phyloP scores from a whole-genome alignment of 805 yeast genomes.

The Nakazawaea peltata region DNA sequence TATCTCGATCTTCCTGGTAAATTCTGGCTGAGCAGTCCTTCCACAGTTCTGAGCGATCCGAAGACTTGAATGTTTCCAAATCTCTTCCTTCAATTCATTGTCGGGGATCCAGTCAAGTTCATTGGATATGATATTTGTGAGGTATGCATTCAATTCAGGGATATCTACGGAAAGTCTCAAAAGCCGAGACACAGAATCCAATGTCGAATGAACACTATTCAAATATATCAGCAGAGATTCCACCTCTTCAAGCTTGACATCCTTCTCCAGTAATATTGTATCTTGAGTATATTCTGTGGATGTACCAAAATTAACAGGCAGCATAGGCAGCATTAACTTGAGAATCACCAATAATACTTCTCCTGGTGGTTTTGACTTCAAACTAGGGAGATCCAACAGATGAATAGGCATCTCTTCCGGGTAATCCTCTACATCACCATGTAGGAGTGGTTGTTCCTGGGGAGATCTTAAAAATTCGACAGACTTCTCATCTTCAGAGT shows the following conservation, averaged over 20 bases:
- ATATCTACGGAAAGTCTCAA: background rate
- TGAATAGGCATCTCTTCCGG: slow-evolving; percentile 31
- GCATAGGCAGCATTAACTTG: slow-evolving; percentile 38
- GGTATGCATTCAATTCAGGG: slow-evolving; percentile 26
- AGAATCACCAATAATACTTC: slow-evolving; percentile 36
- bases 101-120: slow-evolving; percentile 38
- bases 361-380: slow-evolving; percentile 38
- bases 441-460: too few relatives aligned
- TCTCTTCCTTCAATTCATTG: slow-evolving; percentile 24
- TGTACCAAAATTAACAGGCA: slow-evolving; percentile 42
- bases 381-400: slow-evolving; percentile 50
- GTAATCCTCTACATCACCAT: background rate
- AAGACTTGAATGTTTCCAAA: slow-evolving; percentile 50
- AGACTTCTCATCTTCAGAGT: too few relatives aligned
- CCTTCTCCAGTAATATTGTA: slow-evolving; percentile 24
- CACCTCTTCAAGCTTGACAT: slow-evolving; percentile 20
- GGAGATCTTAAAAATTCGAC: too few relatives aligned
- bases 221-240: slow-evolving; percentile 37
- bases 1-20: slow-evolving; percentile 47
- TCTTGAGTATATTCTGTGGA: slow-evolving; percentile 3
- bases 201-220: background rate
- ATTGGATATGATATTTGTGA: slow-evolving; percentile 42
- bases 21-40: slow-evolving; percentile 70
- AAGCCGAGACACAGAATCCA: background rate
- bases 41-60: slow-evolving; percentile 81